These are phyloP conservation scores for Calendula officinalis DNA, from an alignment of 129 eudicot genomes.

Conservation along the genomic window DNA sequence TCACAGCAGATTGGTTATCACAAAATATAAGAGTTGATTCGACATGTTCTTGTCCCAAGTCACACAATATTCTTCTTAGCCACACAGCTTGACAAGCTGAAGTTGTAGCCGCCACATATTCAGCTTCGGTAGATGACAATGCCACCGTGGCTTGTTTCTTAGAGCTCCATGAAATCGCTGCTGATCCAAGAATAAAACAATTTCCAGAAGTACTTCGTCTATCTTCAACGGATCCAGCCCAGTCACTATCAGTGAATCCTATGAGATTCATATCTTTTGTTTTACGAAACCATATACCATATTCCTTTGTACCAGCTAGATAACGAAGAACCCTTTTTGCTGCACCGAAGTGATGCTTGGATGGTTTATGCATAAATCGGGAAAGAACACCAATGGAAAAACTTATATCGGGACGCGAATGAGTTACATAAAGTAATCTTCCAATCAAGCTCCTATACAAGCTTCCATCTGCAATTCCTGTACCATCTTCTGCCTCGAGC, in stretches of 20 bases:
- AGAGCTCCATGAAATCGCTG: not conserved
- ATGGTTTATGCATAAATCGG: not conserved
- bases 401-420: not conserved
- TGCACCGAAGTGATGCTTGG: not conserved
- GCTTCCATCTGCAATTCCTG: not conserved
- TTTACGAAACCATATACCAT: not conserved
- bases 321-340: not conserved
- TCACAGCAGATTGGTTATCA: not conserved
- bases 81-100: not conserved
- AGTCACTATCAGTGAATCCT: not conserved
- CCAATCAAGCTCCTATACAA: not conserved
- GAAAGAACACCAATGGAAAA: not conserved
- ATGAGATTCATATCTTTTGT: not conserved
- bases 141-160: not conserved
- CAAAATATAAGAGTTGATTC: not conserved
- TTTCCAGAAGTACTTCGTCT: not conserved
- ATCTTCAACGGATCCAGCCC: not conserved
- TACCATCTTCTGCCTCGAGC: not conserved
- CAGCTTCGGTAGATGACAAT: not conserved
- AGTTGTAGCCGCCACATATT: not conserved
- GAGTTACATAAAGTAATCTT: too few species aligned
- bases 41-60: not conserved
- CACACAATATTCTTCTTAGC: not conserved
- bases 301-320: not conserved
- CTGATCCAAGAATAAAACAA: not conserved